Percentiles rank a stretch among this genome's conserved stretches.
phyloP scores from a whole-genome alignment of 306 rosid genomes.

The Dalbergia cochinchinensis region DNA sequence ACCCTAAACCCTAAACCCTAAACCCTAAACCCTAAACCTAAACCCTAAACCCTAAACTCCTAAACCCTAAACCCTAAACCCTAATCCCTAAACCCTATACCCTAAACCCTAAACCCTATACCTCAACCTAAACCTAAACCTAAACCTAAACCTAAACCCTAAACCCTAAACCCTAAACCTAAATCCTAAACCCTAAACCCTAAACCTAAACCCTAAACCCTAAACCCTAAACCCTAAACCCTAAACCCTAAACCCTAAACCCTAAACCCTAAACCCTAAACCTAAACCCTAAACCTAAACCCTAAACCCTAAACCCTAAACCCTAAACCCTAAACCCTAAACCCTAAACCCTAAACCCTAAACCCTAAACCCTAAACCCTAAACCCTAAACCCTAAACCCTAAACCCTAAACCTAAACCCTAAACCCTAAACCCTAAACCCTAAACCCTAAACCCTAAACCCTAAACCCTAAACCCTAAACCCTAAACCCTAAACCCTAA shows the following conservation, averaged over 20 bases:
- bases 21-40: not conserved
- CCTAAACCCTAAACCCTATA: not conserved
- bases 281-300: not conserved
- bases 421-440: not conserved
- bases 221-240: not conserved
- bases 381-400: not conserved
- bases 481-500: not conserved
- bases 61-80: not conserved
- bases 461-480: not conserved
- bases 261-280: not conserved
- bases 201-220: not conserved
- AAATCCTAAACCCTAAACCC: not conserved
- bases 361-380: not conserved
- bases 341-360: not conserved
- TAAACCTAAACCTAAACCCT: not conserved
- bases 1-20: not conserved
- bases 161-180: not conserved
- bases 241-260: not conserved
- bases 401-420: not conserved
- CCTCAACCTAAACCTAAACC: not conserved
- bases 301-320: not conserved
- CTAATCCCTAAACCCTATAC: not conserved
- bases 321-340: not conserved
- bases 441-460: not conserved
- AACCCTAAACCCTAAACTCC: not conserved